Conservation (phyloP, 2,329 filamentous ascomycete species). For the Venturia effusa region DNA sequence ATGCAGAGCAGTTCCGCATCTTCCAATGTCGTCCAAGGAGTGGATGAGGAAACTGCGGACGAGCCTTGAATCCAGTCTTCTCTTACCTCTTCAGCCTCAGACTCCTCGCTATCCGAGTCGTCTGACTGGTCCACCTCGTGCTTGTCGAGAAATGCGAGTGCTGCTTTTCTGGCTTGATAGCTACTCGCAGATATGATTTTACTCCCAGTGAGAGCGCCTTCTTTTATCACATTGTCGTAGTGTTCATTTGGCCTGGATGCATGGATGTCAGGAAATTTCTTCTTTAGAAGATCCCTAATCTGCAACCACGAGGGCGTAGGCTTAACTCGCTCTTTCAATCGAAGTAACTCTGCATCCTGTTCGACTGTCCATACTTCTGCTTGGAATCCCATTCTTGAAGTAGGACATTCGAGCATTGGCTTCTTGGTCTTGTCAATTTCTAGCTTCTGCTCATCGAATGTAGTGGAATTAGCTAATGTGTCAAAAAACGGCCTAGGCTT, state of each 20-base stretch:
- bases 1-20: neutral
- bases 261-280: neutral
- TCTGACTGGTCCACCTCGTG: neutral
- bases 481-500: neutral
- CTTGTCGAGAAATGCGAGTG: neutral
- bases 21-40: neutral
- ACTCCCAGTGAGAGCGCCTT: neutral
- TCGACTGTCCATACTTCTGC: neutral
- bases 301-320: neutral
- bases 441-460: neutral
- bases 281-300: neutral
- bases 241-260: neutral
- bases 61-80: neutral
- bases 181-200: neutral
- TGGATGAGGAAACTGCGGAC: neutral
- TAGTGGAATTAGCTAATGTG: neutral
- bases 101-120: neutral
- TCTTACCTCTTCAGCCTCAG: neutral
- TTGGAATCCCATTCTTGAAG: neutral
- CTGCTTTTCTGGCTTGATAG: neutral
- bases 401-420: neutral
- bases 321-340: neutral
- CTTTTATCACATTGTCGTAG: neutral
- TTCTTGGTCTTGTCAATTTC: neutral
- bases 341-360: neutral